Base-by-base conservation (phyloP, 441 rosid species). In the Cnidoscolus chayamansa region DNA sequence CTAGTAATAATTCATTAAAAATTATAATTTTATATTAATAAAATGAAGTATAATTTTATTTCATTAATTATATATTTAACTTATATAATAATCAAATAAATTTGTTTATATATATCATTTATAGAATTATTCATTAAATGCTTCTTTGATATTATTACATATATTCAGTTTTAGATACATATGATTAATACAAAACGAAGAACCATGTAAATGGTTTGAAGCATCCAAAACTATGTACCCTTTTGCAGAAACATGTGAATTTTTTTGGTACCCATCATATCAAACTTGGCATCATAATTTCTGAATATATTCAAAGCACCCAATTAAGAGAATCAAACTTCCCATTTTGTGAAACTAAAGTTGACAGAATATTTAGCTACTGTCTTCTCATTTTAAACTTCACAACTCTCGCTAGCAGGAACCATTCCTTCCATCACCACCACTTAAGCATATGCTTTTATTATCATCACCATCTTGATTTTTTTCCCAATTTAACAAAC, bases 361-460 rank as follows among this genome's bases (percentile, higher is more conserved):
- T 48, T 48, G 19, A 53, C 59, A 67, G 47, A 67, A 68, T 68
- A 54, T 25, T 68, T 68, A n/a, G 55, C 45, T 40, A 40, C 45
- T 40, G 45, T 40, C n/a, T 10, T 30, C 50, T 68, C 63, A 66
- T 0, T 3, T 40, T 40, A 3, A 40, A 66, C 25, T 68, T 37
- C 35, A 3, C 5, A 37, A 55, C 61, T 68, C 55, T 68, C 37
- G 10, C 10, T 37, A 68, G 49, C 61, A 54, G 13, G 32, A 68
- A 35, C 2, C 35, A 68, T 40, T 0, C 17, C 12, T 30, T 11
- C 63, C 63, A 58, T 58, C 62, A 2, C 62, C 13, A 1, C n/a
- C n/a, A 10, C 63, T n/a, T 17, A 0, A 47, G 7, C 7, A 16
- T 55, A 19, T 2, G 48, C 60, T 4, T 10, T 50, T 50, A 25